Evolutionary conservation across 192 early-diverging fungal species (phyloP).

Genomic region (Coemansia erecta): DNA sequence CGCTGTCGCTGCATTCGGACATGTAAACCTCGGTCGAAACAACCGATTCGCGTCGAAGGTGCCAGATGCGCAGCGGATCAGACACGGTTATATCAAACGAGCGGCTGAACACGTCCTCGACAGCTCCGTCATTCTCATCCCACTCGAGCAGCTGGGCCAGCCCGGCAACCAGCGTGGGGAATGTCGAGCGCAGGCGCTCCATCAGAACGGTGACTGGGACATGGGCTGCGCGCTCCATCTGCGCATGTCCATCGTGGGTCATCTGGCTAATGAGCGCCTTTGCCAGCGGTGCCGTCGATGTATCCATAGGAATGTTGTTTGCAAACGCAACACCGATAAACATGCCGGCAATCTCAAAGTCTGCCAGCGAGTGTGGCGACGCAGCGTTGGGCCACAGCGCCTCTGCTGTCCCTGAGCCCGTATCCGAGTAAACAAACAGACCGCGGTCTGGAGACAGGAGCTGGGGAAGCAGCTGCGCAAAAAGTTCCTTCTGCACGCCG

Average conservation of each 20-base stretch:
- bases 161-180: constrained; percentile 68
- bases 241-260: constrained; percentile 13
- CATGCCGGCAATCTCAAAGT: constrained; percentile 84
- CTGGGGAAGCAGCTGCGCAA: constrained; percentile 71
- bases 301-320: constrained; percentile 70
- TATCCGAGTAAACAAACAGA: constrained; percentile 59
- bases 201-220: constrained; percentile 51
- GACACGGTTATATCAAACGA: constrained; percentile 81
- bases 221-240: constrained; percentile 10
- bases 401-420: constrained; percentile 16
- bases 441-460: constrained; percentile 74
- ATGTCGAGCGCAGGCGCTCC: constrained; percentile 40
- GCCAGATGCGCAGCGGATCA: constrained; percentile 30
- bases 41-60: not conserved
- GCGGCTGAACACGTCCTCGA: constrained; percentile 80
- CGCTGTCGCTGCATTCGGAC: not conserved
- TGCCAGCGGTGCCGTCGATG: constrained; percentile 71
- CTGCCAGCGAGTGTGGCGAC: constrained; percentile 53
- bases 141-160: constrained; percentile 78
- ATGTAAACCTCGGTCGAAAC: not conserved
- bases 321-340: constrained; percentile 90
- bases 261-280: constrained; percentile 71
- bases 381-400: constrained; percentile 76
- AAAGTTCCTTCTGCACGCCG: constrained; percentile 96
- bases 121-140: constrained; percentile 62